Evolutionary conservation across 2,329 filamentous ascomycete genomes (phyloP), one percentile per base, ranked within the genome.

Genomic region (Calonectria ilicicola): DNA sequence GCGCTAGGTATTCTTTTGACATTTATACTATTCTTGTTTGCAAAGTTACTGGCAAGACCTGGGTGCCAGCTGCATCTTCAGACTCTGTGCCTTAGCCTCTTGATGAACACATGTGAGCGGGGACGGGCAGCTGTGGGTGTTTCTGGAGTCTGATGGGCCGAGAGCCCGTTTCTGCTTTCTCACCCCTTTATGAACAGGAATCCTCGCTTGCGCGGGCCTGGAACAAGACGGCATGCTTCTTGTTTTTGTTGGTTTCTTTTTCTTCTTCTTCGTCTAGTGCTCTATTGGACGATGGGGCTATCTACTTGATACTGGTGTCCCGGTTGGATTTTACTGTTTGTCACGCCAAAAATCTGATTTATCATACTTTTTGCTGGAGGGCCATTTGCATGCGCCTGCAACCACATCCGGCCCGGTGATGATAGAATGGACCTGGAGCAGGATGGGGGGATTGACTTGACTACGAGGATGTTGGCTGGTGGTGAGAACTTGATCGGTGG

Each of bases 1-100:
- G 83, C 81, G 83, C 81, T 82, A 77, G 80, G 80, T 81, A 79
- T 78, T 80, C 74, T 76, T 79, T 81, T 81, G 79, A 82, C 78
- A 80, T 83, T 82, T 81, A 81, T 80, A 78, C 74, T 76, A 80
- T 75, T 78, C 76, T 77, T 76, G 67, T 68, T 74, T 71, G 77
- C 76, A 77, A 75, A 73, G 73, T 75, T 70, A 76, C 73, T 72
- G 76, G 71, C 67, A 67, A 70, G 38, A 68, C 56, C 46, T 73
- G 58, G 71, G 68, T 64, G 40, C 70, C 56, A 62, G 47, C 35
- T 67, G 64, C 51, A 47, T 70, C 63, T 56, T 42, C 40, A 26
- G 53, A 38, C 65, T 58, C 35, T 60, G 26, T 70, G 53, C 49
- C 64, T 56, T 29, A 46, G 19, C 47, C 69, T 58, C 19, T 51